Percentiles rank a stretch among this genome's conserved stretches.
Evolutionary conservation across 148 eudicot genomes (phyloP).

Genomic region (Diospyros kaki): DNA sequence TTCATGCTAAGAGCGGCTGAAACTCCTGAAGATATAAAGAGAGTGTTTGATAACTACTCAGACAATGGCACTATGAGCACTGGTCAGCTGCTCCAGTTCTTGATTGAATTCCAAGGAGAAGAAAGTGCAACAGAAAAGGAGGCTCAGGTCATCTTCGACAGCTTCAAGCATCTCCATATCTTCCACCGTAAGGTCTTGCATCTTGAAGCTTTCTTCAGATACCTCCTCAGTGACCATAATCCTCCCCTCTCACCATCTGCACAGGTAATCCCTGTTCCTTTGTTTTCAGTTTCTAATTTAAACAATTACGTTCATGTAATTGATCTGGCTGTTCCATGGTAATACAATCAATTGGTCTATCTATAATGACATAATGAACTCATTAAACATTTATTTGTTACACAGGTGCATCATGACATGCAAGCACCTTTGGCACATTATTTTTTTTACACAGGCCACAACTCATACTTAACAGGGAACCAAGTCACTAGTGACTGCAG

Average conservation of each 20-base stretch:
- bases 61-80: slow-evolving; percentile 43
- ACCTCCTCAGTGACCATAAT: slow-evolving; percentile 52
- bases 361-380: slow-evolving; percentile 8
- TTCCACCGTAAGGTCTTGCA: slow-evolving; percentile 45
- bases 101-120: slow-evolving; percentile 44
- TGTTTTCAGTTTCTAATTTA: not conserved
- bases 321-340: too few relatives aligned
- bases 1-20: slow-evolving; percentile 39
- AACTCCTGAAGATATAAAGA: slow-evolving; percentile 39
- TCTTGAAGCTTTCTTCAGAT: slow-evolving; percentile 47
- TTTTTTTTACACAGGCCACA: slow-evolving; percentile 70
- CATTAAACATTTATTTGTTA: slow-evolving; percentile 17
- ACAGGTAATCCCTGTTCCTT: slow-evolving; percentile 22
- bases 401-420: slow-evolving; percentile 68
- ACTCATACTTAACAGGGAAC: slow-evolving; percentile 76
- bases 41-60: slow-evolving; percentile 38
- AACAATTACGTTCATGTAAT: too few relatives aligned
- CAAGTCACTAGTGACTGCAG: slow-evolving; percentile 62
- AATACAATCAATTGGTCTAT: too few relatives aligned
- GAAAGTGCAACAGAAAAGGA: slow-evolving; percentile 23
- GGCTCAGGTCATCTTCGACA: slow-evolving; percentile 35
- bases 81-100: slow-evolving; percentile 31
- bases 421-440: slow-evolving; percentile 58
- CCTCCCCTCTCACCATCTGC: slow-evolving; percentile 31
- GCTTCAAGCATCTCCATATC: slow-evolving; percentile 35